Evolutionary conservation across 306 rosid genomes (phyloP).

Genomic region (Begonia masoniana): DNA sequence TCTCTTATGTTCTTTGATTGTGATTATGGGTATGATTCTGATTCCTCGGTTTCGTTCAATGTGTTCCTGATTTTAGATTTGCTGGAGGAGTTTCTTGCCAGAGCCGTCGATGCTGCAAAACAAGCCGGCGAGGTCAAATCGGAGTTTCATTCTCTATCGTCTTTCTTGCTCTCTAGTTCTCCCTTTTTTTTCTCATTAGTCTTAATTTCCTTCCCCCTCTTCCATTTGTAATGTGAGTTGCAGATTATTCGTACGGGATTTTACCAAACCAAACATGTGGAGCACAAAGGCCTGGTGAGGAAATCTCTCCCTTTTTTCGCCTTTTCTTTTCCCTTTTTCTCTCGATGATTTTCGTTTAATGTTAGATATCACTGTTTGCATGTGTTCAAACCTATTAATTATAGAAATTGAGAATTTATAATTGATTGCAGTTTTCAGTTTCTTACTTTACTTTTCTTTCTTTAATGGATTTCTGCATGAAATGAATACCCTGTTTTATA

Average conservation of each 20-base stretch:
- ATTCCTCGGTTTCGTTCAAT: no score
- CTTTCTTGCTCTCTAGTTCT: background rate
- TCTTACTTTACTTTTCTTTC: no score
- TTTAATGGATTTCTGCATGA: background rate
- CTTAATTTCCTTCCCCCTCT: background rate
- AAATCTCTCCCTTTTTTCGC: background rate
- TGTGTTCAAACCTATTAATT: no score
- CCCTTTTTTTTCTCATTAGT: background rate
- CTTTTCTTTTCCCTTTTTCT: background rate
- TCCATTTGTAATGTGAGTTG: constrained; percentile 2
- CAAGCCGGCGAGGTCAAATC: constrained; percentile 66
- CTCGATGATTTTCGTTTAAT: background rate
- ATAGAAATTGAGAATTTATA: no score
- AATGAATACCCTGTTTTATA: background rate
- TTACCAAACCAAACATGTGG: constrained; percentile 60
- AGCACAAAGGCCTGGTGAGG: constrained; percentile 76
- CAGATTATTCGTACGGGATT: constrained; percentile 70
- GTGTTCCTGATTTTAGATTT: constrained; percentile 28
- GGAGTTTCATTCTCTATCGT: background rate
- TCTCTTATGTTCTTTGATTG: no score
- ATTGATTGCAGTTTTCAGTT: no score
- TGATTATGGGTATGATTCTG: no score
- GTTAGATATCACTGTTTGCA: no score
- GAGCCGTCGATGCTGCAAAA: constrained; percentile 75
- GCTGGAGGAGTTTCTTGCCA: constrained; percentile 42